phyloP scores from a whole-genome alignment of 345 rosid genomes.

The Acer yangbiense region DNA sequence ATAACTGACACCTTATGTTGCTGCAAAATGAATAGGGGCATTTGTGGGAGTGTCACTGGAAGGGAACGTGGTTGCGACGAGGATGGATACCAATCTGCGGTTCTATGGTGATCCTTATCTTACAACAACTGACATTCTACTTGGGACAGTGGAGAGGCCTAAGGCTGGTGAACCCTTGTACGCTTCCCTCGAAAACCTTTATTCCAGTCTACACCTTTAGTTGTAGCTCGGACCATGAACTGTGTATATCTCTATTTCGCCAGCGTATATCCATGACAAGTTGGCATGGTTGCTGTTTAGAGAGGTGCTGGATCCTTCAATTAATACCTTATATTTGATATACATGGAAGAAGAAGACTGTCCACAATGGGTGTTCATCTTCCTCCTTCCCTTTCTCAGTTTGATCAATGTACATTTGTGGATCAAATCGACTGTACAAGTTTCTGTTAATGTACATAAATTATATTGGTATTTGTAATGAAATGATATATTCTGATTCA shows the following conservation, averaged over 20 bases:
- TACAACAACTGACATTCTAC: constrained; percentile 74
- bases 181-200: constrained; percentile 64
- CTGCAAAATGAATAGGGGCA: constrained; percentile 60
- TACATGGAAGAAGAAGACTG: neutral
- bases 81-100: constrained; percentile 78
- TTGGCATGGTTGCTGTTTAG: neutral
- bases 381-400: neutral
- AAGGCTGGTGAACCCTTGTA: constrained; percentile 92
- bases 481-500: neutral
- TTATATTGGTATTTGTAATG: neutral
- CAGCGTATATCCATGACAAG: neutral
- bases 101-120: constrained; percentile 97
- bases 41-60: constrained; percentile 94
- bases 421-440: neutral
- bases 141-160: constrained; percentile 80
- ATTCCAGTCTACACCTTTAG: constrained; percentile 41
- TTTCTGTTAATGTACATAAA: neutral
- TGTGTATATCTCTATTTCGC: too few species aligned
- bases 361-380: neutral
- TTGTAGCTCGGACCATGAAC: constrained; percentile 6
- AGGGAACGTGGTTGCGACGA: constrained; percentile 82
- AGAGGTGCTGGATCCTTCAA: neutral
- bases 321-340: neutral
- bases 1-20: neutral
- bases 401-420: neutral